Percentiles rank a stretch among this genome's conserved stretches.
Evolutionary conservation across 495 filamentous ascomycete species (phyloP).

Genomic region (Penicillium goetzii): DNA sequence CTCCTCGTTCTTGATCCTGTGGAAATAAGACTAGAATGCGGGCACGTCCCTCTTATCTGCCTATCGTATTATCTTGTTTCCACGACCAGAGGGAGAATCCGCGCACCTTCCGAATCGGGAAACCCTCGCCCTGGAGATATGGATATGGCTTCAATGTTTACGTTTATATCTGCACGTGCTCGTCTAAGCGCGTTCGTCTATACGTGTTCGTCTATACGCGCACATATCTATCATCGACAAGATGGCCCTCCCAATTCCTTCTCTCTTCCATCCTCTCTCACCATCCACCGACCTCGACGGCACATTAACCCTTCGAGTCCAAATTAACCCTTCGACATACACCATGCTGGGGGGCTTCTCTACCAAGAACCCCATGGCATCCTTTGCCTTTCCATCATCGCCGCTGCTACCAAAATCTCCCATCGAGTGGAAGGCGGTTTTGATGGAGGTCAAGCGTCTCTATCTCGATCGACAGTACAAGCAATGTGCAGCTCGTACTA

Average conservation of each 20-base stretch:
- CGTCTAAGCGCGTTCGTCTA: neutral
- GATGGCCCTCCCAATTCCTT: neutral
- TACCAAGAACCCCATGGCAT: slow-evolving; percentile 19
- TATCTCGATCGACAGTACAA: slow-evolving; percentile 50
- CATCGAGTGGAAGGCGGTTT: slow-evolving; percentile 39
- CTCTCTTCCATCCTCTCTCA: neutral
- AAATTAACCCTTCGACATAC: neutral
- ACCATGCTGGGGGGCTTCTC: slow-evolving; percentile 30
- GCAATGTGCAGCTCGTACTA: slow-evolving; percentile 44
- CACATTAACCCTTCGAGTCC: neutral
- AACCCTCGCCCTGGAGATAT: neutral
- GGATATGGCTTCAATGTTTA: neutral
- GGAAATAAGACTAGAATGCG: too few species aligned
- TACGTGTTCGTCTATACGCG: neutral
- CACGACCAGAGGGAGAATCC: too few species aligned
- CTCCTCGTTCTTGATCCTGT: too few species aligned
- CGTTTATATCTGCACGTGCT: neutral
- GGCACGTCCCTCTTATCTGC: neutral
- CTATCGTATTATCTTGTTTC: neutral
- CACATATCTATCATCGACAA: neutral
- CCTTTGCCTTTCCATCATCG: slow-evolving; percentile 24
- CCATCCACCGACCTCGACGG: neutral
- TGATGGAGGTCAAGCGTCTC: slow-evolving; percentile 41
- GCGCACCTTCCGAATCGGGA: too few species aligned
- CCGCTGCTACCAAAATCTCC: slow-evolving; percentile 20